Base-by-base conservation (phyloP, 352 stramenopile genomes). In the Saprolegnia diclina region DNA sequence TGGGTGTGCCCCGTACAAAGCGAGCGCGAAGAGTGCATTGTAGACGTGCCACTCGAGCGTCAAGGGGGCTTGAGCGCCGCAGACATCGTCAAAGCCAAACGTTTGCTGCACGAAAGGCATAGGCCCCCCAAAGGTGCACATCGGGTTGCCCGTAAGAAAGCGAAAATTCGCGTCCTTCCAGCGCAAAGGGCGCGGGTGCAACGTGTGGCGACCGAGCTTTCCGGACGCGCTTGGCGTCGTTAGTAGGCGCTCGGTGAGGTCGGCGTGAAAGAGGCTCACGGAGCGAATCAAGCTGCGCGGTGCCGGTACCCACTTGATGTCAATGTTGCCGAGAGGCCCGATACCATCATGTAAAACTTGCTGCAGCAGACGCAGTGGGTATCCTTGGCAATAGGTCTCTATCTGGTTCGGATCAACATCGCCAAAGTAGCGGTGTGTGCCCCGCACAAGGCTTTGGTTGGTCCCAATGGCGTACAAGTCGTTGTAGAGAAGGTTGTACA, bases 251-350 rank as follows among this genome's bases (percentile, higher is more conserved):
- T 2, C 13, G 11, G 18, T 14, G 4, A 16, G 19, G 13, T 1
- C 19, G 3, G 24, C 35, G 24, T 24, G 40, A 22, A 69, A 62
- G 61, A 11, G 32, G n/a, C 29, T 24, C 11, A 42, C 29, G 21
- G 52, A 4, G 10, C 29, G 18, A 19, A 35, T 29, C 16, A 69
- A 21, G 10, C n/a, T 24, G 7, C 13, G 24, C 4, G 63, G 63
- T 11, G 26, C 11, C 9, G 22, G 19, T 16, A 61, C 53, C 11
- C 53, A 61, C 16, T 63, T 54, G 26, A 62, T 48, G 22, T 69
- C 63, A 24, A 69, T 61, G 7, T 21, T 40, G 13, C 50, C 50
- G 3, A 69, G 37, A 35, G 53, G 48, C 1, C 63, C 63, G 29
- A 69, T 69, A 32, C 61, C 32, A 52, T 37, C n/a, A n/a, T 59